Evolutionary conservation across 371 early-diverging fungal genomes (phyloP).

Genomic region (Dentiscutata heterogama): DNA sequence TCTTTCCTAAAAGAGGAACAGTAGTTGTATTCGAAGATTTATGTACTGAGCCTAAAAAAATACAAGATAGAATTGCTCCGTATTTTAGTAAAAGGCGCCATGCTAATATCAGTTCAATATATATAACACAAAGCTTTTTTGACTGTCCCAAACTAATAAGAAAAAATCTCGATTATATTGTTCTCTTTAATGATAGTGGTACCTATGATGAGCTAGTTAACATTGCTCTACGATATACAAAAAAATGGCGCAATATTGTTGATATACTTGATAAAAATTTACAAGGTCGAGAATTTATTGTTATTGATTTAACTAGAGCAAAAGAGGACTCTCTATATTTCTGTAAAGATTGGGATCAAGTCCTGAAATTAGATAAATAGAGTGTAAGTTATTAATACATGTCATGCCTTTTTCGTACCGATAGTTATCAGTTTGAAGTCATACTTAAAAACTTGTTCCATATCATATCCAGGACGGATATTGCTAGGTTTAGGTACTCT

Average conservation of each 20-base stretch:
- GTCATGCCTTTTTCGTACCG: background rate
- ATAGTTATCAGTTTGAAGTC: conserved; percentile 2
- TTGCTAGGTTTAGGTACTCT: background rate
- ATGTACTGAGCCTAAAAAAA: background rate
- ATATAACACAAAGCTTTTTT: background rate
- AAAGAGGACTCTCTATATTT: too few relatives aligned
- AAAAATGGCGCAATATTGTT: conserved; percentile 9
- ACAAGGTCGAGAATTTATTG: background rate
- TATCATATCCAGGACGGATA: background rate
- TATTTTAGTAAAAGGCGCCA: background rate
- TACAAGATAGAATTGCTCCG: background rate
- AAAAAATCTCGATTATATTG: background rate
- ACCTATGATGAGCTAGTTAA: background rate
- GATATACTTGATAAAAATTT: background rate
- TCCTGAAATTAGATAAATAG: too few relatives aligned
- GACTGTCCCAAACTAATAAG: background rate
- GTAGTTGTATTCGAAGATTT: conserved; percentile 20
- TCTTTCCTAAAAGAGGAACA: background rate
- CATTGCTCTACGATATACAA: conserved; percentile 1
- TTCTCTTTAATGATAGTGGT: conserved; percentile 2
- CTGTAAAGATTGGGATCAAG: too few relatives aligned
- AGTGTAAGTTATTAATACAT: too few relatives aligned
- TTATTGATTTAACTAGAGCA: background rate
- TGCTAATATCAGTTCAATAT: background rate
- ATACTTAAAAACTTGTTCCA: conserved; percentile 2